Base-by-base conservation (phyloP, 2,329 filamentous ascomycete species). In the Cucurbitaria berberidis region DNA sequence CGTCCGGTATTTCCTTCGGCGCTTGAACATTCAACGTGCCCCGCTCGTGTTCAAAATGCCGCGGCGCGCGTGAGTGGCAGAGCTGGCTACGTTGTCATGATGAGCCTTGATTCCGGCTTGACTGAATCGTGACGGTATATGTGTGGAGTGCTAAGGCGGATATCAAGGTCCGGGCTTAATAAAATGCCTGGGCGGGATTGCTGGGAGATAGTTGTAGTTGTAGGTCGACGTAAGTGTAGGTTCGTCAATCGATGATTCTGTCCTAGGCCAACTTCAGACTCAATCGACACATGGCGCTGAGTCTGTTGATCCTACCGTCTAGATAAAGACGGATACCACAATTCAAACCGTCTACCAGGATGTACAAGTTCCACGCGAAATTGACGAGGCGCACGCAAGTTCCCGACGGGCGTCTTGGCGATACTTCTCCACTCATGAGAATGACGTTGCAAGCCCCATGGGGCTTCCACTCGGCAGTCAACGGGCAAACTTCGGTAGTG, bases 401-500 rank as follows among this genome's bases (percentile, higher is more conserved):
- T 30, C 50, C 47, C 42, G 57, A 59, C 57, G 48, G 45, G 27
- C 29, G 34, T 26, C 65, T 68, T 68, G 64, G 64, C 62, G 47
- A 47, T 56, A 54, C 35, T 60, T 60, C 51, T 51, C 51, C 55
- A 46, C 40, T 35, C 36, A 22, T 44, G 32, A 50, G 51, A 13
- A 62, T 62, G 51, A 64, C 55, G 56, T 56, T 47, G 46, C 19
- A 51, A 48, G 52, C 54, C 51, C 57, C 60, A 43, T 43, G 48
- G 49, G 46, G 47, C 39, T 45, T 34, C 30, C 30, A 34, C 55
- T 63, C 59, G 57, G 46, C 55, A 62, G 13, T 34, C 29, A 38
- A 42, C 62, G 66, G 66, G 13, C n/a, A 59, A 59, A 64, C 63
- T 53, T 67, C 66, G 66, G 64, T 22, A 56, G 30, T 43, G n/a